Evolutionary conservation across 2,329 filamentous ascomycete species (phyloP).

Genomic region (Pseudogymnoascus sp.): DNA sequence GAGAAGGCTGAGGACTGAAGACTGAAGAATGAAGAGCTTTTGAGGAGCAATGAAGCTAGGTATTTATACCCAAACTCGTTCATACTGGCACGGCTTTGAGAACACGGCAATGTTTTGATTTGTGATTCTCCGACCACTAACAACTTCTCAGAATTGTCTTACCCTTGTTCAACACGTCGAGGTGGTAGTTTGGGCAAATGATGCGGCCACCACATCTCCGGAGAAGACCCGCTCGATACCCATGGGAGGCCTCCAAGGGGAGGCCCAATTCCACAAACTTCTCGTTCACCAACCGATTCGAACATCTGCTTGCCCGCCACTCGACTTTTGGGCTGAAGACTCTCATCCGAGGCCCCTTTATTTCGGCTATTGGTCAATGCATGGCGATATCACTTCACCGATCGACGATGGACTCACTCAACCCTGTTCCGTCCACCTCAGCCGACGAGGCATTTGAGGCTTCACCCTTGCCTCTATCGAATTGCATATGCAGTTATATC

Average conservation of each 20-base stretch:
- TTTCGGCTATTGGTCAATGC: constrained; percentile 4
- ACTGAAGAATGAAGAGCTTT: constrained; percentile 4
- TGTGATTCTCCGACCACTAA: not conserved
- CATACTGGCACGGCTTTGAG: not conserved
- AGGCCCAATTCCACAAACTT: not conserved
- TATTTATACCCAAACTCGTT: constrained; percentile 5
- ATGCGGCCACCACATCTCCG: not conserved
- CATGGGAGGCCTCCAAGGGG: not conserved
- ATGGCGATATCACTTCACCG: constrained; percentile 4
- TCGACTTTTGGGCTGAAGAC: not conserved
- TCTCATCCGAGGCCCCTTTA: not conserved
- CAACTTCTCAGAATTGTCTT: constrained; percentile 4
- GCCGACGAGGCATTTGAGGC: not conserved
- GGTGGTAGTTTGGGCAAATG: not conserved
- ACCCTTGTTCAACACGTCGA: constrained; percentile 7
- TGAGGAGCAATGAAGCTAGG: not conserved
- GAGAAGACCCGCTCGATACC: constrained; percentile 5
- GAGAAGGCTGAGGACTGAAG: constrained; percentile 11
- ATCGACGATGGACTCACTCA: not conserved
- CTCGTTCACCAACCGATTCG: not conserved
- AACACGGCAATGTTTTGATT: constrained; percentile 6
- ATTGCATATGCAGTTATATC: constrained; percentile 6
- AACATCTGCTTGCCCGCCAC: not conserved
- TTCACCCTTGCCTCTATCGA: not conserved
- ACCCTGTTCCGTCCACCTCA: not conserved